Evolutionary conservation across 371 early-diverging fungal species (phyloP).

Genomic region (Mucor irregularis): DNA sequence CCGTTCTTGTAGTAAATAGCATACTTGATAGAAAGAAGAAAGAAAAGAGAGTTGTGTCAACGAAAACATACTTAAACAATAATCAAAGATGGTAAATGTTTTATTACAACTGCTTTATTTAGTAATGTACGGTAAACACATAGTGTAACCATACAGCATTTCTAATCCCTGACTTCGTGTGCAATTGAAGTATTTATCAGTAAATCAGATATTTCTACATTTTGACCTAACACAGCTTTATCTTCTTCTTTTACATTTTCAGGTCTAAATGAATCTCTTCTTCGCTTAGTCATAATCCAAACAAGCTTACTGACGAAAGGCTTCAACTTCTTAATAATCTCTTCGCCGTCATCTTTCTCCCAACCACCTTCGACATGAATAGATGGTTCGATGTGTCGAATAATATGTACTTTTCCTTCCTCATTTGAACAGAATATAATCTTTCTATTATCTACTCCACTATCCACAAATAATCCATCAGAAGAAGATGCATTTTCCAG

Average conservation of each 20-base stretch:
- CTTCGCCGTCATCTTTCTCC: slow-evolving; percentile 54
- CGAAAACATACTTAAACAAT: not conserved
- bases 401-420: slow-evolving; percentile 51
- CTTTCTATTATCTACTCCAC: slow-evolving; percentile 27
- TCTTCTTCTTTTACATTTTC: slow-evolving; percentile 30
- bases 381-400: slow-evolving; percentile 48
- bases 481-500: slow-evolving; percentile 20
- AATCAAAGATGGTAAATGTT: not conserved
- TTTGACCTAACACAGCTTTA: slow-evolving; percentile 31
- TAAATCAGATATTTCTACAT: slow-evolving; percentile 44
- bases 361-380: slow-evolving; percentile 58
- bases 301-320: slow-evolving; percentile 42
- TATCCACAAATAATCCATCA: slow-evolving; percentile 6
- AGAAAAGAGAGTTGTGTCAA: not conserved
- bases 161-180: slow-evolving; percentile 24
- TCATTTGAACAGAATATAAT: slow-evolving; percentile 46
- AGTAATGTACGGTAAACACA: not conserved
- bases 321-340: slow-evolving; percentile 40
- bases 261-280: slow-evolving; percentile 33
- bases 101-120: not conserved
- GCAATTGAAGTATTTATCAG: slow-evolving; percentile 42
- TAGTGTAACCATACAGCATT: too few species aligned
- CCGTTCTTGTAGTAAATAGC: too few species aligned
- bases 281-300: slow-evolving; percentile 43
- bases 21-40: not conserved